Evolutionary conservation across 179 eudicot species (phyloP), one percentile per base, ranked within the genome.

Genomic region (Nepenthes alata): DNA sequence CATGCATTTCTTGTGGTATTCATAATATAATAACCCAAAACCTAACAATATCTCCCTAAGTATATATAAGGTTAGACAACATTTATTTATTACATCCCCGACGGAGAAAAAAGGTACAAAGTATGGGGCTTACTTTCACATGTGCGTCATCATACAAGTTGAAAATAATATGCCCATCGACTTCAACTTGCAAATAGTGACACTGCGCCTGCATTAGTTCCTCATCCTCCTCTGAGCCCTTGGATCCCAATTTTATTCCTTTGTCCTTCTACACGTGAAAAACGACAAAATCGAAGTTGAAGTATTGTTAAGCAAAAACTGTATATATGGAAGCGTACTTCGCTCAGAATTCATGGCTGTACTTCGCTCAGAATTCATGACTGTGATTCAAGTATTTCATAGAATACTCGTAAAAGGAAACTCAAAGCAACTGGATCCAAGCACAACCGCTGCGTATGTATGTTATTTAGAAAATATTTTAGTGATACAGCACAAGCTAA

Each of bases 111-210:
- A 25, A 25, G 25, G 0, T 2, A 25, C 9, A 39, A 13, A 39
- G 15, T 2, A 5, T 58, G 52, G 39, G 59, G 58, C 55, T 58
- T 41, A 81, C 89, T 71, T 67, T 47, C 35, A 84, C 84, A 39
- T 74, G 79, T 7, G 79, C 84, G 48, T 77, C 57, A 47, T 84
- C 89, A 45, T 66, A 38, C 3, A 84, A 63, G 3, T 77, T 65
- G 47, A 57, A 79, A 0, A 58, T 7, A 5, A 37, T 4, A 12
- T 0, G 25, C 1, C 79, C 80, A 48, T 84, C 89, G 7, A 84
- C 79, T 36, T 70, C 68, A 9, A 81, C 84, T 56, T 71, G 72
- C 12, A 60, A 55, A 35, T 74, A 81, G 41, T 84, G 89, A 3
- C 59, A n/a, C 37, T 57, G 74, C 1, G 89, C 89, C 59, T 47